phyloP scores from a whole-genome alignment of 1,284 basidiomycete species.

The Ustilago nuda region DNA sequence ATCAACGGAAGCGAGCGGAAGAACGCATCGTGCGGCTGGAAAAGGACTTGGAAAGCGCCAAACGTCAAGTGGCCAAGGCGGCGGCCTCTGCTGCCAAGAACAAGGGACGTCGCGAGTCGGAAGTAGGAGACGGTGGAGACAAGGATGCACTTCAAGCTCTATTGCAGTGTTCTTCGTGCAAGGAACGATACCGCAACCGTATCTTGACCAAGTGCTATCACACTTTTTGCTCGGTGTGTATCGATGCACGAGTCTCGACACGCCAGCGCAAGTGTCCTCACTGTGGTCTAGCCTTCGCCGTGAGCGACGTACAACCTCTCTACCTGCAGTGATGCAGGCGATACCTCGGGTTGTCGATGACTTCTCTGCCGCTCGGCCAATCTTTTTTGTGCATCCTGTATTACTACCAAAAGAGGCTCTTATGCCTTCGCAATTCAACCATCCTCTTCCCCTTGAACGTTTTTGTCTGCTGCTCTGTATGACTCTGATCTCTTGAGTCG shows the following conservation, averaged over 20 bases:
- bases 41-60: constrained; percentile 55
- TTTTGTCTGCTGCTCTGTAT: neutral
- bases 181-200: constrained; percentile 83
- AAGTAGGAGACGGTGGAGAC: constrained; percentile 59
- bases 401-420: constrained; percentile 1
- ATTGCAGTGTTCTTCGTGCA: constrained; percentile 92
- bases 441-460: neutral
- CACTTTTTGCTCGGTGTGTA: constrained; percentile 88
- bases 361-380: neutral
- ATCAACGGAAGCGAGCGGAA: constrained; percentile 50
- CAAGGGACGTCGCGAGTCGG: constrained; percentile 45
- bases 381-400: neutral
- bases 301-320: constrained; percentile 85
- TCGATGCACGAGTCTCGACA: constrained; percentile 87
- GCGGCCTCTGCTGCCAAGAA: constrained; percentile 60
- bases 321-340: constrained; percentile 72
- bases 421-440: neutral
- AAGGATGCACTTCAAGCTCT: constrained; percentile 78
- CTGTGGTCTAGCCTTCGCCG: constrained; percentile 85
- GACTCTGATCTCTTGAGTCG: neutral
- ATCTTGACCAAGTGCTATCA: constrained; percentile 95
- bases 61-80: constrained; percentile 55
- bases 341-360: neutral
- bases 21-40: constrained; percentile 54
- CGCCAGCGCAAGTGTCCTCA: constrained; percentile 96